Base-by-base conservation (phyloP, 2,329 filamentous ascomycete genomes). In the Raffaelea arxii region DNA sequence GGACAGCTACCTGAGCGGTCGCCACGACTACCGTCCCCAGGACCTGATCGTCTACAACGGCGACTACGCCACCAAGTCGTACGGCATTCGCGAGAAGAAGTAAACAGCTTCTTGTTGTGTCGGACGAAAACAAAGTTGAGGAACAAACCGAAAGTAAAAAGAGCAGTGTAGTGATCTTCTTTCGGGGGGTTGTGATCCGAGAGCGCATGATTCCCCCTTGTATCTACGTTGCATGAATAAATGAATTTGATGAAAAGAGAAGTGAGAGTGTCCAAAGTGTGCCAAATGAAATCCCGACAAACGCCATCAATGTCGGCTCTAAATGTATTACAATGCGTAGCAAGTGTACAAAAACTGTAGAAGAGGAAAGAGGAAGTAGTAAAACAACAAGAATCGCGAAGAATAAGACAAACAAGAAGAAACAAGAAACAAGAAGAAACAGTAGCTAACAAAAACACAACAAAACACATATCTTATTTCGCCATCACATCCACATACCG, bases 401-500 rank as follows among this genome's bases (percentile, higher is more conserved):
- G 12, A 25, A 32, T 6, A 18, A 25, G 16, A 6, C 24, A 24
- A 3, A 41, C 4, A 36, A 16, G 14, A 23, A 23, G n/a, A 41
- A 14, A 27, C 9, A 36, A n/a, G 27, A 25, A 44, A 25, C 25
- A n/a, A n/a, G n/a, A n/a, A n/a, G 14, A 24, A 25, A 12, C 21
- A 35, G 25, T 6, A 41, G 9, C 18, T 21, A 19, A 23, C 4
- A 32, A 41, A 14, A 39, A 27, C 16, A n/a, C 18, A 25, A 44
- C 21, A 7, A 36, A 36, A 18, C 16, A 36, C 14, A 41, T 10
- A 24, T 30, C 30, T 41, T 65, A 75, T 58, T 86, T 82, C 10
- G 84, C 85, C 89, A 97, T 96, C 50, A 98, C 88, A 74, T 98
- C 92, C 25, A 98, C 82, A 70, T 98, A 98, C 24, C 90, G 74